A percentile compares a stretch with the other conserved stretches of the same genome.
Conservation (phyloP, 192 early-diverging fungal species). For the Gaertneriomyces semiglobifer region DNA sequence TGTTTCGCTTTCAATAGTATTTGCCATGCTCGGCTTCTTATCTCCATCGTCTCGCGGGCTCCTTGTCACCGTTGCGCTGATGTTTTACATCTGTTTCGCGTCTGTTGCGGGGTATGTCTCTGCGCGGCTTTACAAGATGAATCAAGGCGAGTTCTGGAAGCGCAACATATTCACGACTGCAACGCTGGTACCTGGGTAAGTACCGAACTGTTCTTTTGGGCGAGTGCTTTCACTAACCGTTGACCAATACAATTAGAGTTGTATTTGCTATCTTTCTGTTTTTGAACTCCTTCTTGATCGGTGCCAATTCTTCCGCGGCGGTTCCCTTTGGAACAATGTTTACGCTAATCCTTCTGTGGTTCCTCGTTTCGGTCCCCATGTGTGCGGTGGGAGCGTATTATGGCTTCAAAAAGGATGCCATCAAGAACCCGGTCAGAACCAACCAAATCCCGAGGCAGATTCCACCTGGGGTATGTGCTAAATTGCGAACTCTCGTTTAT, state of each 20-base stretch:
- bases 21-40: slow-evolving; percentile 95
- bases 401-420: slow-evolving; percentile 65
- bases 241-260: slow-evolving; percentile 24
- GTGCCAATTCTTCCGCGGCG: slow-evolving; percentile 77
- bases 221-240: not conserved
- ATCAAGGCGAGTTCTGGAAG: slow-evolving; percentile 83
- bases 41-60: slow-evolving; percentile 81
- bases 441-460: slow-evolving; percentile 91
- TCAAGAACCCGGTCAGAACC: slow-evolving; percentile 84
- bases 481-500: not conserved
- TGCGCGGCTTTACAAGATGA: slow-evolving; percentile 85
- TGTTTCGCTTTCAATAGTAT: slow-evolving; percentile 43
- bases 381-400: slow-evolving; percentile 82
- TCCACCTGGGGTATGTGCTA: slow-evolving; percentile 57
- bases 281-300: slow-evolving; percentile 86
- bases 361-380: slow-evolving; percentile 72
- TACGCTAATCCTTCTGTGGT: slow-evolving; percentile 77
- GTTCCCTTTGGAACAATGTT: slow-evolving; percentile 86
- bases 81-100: slow-evolving; percentile 88
- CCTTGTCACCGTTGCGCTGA: slow-evolving; percentile 80
- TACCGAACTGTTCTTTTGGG: slow-evolving; percentile 49
- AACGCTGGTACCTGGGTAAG: slow-evolving; percentile 75
- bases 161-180: slow-evolving; percentile 79
- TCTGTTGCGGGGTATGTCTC: slow-evolving; percentile 84
- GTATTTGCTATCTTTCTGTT: slow-evolving; percentile 61